Base-by-base conservation (phyloP, 1,284 basidiomycete genomes). In the Rhodotorula sp. region DNA sequence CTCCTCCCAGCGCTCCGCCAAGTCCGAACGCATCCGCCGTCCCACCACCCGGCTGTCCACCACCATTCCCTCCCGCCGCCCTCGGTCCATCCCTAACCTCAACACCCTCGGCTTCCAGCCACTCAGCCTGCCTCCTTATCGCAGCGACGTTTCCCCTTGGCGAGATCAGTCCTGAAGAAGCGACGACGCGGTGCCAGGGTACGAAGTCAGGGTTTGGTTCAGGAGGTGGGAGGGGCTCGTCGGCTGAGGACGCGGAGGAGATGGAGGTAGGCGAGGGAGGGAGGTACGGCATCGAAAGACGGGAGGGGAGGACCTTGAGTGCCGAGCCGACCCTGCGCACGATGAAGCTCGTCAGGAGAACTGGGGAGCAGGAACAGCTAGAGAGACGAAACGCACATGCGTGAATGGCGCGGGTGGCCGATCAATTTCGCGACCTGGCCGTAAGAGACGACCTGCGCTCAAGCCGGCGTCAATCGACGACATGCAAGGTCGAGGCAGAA, bases 141-240 rank as follows among this genome's bases (percentile, higher is more conserved):
- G 73, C 67, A 4, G 59, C 46, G 9, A 52, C 62, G 61, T 67
- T 60, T 9, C 70, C 75, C n/a, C 76, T 67, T 10, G 76, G 71
- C 7, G 68, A 69, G 52, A 77, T 77, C 26, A 70, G 61, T 1
- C 76, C 76, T 31, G 68, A 64, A 2, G 51, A 34, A 2, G 63
- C 60, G 18, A 77, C 64, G 46, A 77, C 73, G 24, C 76, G 64
- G 54, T 70, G 67, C 75, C 75, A 77, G 4, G 75, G 76, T 2
- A 75, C 73, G 28, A 62, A 67, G 51, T 64, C 63, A 15, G 71
- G 76, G 54, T 77, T 75, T 0, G 61, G 63, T 0, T 9, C 9
- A 1, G 71, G 74, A 1, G 46, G 59, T 1, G 69, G 62, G 9
- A 65, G 40, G 22, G 62, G 28, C 20, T 53, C 57, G 20, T 65